These are phyloP conservation scores for Pedinophyceae sp. DNA, from an alignment of 139 green algal species.

Conservation along the genomic window DNA sequence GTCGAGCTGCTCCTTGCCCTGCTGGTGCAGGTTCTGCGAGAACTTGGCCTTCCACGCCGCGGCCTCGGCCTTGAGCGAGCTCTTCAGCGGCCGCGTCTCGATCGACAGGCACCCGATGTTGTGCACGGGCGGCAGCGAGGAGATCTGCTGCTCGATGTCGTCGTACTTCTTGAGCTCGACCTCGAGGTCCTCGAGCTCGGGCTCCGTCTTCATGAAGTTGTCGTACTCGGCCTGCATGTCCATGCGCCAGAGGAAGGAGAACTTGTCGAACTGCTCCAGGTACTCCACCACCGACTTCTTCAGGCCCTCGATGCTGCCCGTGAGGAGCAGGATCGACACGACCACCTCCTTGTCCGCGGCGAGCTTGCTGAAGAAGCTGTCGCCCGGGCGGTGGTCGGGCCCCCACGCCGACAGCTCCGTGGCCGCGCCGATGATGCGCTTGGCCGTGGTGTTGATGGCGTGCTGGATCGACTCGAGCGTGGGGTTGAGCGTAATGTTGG, in stretches of 20 bases:
- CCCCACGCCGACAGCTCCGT: constrained; percentile 59
- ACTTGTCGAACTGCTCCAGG: constrained; percentile 57
- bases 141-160: constrained; percentile 41
- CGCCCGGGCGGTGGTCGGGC: constrained; percentile 14
- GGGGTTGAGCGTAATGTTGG: constrained; percentile 61
- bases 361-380: constrained; percentile 64
- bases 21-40: constrained; percentile 76
- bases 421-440: constrained; percentile 28
- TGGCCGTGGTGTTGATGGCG: constrained; percentile 61
- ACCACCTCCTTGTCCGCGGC: constrained; percentile 65
- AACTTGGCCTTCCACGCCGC: constrained; percentile 83
- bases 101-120: constrained; percentile 70
- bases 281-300: constrained; percentile 54
- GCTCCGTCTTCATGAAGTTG: constrained; percentile 64
- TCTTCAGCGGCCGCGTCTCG: constrained; percentile 72
- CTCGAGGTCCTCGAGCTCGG: constrained; percentile 20
- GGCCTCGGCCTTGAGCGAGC: constrained; percentile 59
- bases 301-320: constrained; percentile 51
- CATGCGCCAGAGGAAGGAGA: constrained; percentile 70
- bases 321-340: constrained; percentile 65
- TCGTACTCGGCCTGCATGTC: constrained; percentile 63
- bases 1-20: constrained; percentile 63
- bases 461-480: constrained; percentile 71
- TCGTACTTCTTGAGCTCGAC: constrained; percentile 31
- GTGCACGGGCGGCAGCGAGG: constrained; percentile 43